phyloP scores from a whole-genome alignment of 768 basidiomycete genomes.

The Rhizopogon roseolus region DNA sequence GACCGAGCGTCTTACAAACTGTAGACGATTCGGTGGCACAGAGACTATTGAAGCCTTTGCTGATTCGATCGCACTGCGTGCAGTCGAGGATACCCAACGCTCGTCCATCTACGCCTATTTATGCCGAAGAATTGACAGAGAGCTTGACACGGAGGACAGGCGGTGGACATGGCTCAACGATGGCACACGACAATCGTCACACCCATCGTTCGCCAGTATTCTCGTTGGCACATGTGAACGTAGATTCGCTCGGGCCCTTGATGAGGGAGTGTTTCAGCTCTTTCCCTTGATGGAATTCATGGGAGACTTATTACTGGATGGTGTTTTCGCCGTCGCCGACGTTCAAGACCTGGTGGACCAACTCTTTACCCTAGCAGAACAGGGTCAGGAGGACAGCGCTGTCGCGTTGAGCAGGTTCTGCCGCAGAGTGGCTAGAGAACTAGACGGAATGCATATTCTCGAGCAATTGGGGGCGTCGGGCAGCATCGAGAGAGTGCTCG shows the following conservation, averaged over 20 bases:
- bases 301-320: constrained; percentile 18
- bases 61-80: constrained; percentile 49
- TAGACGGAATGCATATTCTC: constrained; percentile 16
- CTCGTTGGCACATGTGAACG: constrained; percentile 11
- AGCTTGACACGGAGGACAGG: constrained; percentile 27
- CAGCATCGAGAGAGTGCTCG: constrained; percentile 11
- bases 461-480: constrained; percentile 9
- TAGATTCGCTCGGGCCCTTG: constrained; percentile 1
- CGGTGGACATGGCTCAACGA: constrained; percentile 18
- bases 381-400: constrained; percentile 8
- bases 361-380: constrained; percentile 9
- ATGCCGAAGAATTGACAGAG: constrained; percentile 43
- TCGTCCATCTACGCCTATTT: constrained; percentile 48
- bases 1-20: constrained; percentile 44
- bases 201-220: constrained; percentile 11
- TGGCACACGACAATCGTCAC: constrained; percentile 4
- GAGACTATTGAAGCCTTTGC: constrained; percentile 46
- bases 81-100: constrained; percentile 47
- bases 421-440: constrained; percentile 10
- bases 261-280: constrained; percentile 7
- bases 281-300: constrained; percentile 9
- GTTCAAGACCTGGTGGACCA: constrained; percentile 13
- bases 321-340: constrained; percentile 14
- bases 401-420: constrained; percentile 17
- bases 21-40: constrained; percentile 41